Conservation (phyloP, 768 basidiomycete species). For the Collybia mongolica region DNA sequence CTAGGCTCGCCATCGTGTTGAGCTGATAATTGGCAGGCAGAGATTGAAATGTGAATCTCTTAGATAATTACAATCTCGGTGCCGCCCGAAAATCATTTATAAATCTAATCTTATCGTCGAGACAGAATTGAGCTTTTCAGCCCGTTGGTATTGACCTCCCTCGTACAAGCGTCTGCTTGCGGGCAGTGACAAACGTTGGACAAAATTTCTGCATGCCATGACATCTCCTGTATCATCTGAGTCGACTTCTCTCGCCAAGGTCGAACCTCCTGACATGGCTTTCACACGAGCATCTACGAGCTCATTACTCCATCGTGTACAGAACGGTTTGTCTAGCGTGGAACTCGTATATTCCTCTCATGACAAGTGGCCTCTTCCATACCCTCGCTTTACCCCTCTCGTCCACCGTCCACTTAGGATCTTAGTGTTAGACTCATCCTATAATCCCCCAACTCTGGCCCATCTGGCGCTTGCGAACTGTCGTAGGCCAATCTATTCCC, state of each 20-base stretch:
- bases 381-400: slow-evolving; percentile 14
- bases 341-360: slow-evolving; percentile 66
- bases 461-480: slow-evolving; percentile 75
- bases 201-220: neutral
- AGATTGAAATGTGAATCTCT: neutral
- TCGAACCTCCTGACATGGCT: slow-evolving; percentile 3
- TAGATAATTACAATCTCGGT: slow-evolving; percentile 1
- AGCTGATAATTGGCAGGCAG: neutral
- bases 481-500: slow-evolving; percentile 19
- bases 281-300: neutral
- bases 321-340: slow-evolving; percentile 40
- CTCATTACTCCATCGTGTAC: slow-evolving; percentile 35
- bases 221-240: neutral
- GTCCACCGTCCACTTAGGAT: slow-evolving; percentile 38
- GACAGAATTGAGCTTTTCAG: neutral
- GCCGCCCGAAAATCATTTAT: neutral
- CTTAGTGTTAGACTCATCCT: slow-evolving; percentile 86
- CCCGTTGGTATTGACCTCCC: too few relatives aligned
- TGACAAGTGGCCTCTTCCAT: slow-evolving; percentile 60
- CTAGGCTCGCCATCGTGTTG: slow-evolving; percentile 36
- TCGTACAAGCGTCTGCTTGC: too few relatives aligned
- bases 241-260: too few relatives aligned
- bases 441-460: slow-evolving; percentile 88
- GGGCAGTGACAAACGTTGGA: too few relatives aligned
- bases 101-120: slow-evolving; percentile 17